phyloP scores from a whole-genome alignment of 2,329 filamentous ascomycete species.

The Aspergillus spinulosporus region DNA sequence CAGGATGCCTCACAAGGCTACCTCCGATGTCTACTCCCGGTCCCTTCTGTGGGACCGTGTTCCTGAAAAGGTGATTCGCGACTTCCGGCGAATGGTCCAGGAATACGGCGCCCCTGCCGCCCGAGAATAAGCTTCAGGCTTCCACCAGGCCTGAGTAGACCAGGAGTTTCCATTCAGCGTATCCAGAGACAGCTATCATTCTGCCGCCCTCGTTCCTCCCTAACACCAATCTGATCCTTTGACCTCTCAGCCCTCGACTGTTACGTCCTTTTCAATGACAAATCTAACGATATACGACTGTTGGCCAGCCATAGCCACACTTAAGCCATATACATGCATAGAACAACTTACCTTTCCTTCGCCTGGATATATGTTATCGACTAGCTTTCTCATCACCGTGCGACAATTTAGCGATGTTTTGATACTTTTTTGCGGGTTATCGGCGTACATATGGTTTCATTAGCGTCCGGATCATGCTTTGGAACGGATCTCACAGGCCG shows the following conservation, averaged over 20 bases:
- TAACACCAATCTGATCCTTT: slow-evolving; percentile 15
- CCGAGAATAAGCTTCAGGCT: slow-evolving; percentile 33
- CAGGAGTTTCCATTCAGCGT: slow-evolving; percentile 8
- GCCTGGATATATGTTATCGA: slow-evolving; percentile 26
- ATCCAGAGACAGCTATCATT: slow-evolving; percentile 20
- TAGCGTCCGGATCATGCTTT: slow-evolving; percentile 15
- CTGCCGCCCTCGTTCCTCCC: slow-evolving; percentile 11
- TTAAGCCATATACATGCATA: slow-evolving; percentile 29
- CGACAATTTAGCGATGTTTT: slow-evolving; percentile 28
- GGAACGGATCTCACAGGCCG: slow-evolving; percentile 19
- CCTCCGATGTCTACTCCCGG: slow-evolving; percentile 87
- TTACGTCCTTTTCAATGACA: slow-evolving; percentile 18
- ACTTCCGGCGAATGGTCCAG: slow-evolving; percentile 88
- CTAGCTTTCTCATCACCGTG: slow-evolving; percentile 21
- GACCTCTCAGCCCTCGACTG: slow-evolving; percentile 15
- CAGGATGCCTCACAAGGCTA: slow-evolving; percentile 51
- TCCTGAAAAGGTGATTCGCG: slow-evolving; percentile 83
- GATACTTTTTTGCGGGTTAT: slow-evolving; percentile 19
- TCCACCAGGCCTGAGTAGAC: slow-evolving; percentile 21
- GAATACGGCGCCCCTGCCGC: slow-evolving; percentile 57
- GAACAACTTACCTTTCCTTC: slow-evolving; percentile 27
- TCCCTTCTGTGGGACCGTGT: slow-evolving; percentile 94
- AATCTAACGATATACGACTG: slow-evolving; percentile 22
- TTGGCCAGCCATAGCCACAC: slow-evolving; percentile 25
- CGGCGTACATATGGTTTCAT: slow-evolving; percentile 23